Evolutionary conservation across 2,329 filamentous ascomycete species (phyloP).

Genomic region (Aspergillus udagawae): DNA sequence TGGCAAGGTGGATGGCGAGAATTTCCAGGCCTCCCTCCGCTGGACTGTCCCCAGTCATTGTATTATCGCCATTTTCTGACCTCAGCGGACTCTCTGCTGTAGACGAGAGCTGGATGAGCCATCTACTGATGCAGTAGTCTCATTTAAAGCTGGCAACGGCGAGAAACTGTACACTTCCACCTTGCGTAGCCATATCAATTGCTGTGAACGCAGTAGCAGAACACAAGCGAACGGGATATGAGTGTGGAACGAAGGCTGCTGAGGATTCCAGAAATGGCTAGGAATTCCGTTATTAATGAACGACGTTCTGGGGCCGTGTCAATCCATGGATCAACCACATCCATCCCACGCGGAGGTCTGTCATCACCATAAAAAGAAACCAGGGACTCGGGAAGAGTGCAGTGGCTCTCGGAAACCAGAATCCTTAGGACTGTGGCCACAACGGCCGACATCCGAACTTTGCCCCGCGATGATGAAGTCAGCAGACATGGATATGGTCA

Average conservation of each 20-base stretch:
- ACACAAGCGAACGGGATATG: background rate
- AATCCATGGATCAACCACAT: too few relatives aligned
- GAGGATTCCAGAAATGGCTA: background rate
- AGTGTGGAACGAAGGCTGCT: background rate
- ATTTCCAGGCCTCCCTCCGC: background rate
- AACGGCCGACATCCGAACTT: background rate
- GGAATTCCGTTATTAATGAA: background rate
- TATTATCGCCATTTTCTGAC: background rate
- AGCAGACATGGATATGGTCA: background rate
- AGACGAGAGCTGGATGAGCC: background rate
- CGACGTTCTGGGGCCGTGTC: too few relatives aligned
- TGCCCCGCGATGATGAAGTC: background rate
- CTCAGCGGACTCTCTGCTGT: too few relatives aligned
- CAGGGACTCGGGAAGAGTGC: too few relatives aligned
- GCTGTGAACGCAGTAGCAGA: background rate
- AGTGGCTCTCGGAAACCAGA: conserved; percentile 21
- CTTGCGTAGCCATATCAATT: background rate
- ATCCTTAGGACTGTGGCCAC: conserved; percentile 10
- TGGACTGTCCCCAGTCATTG: background rate
- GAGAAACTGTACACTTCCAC: background rate
- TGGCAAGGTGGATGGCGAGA: background rate
- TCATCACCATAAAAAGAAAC: background rate
- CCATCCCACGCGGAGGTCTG: background rate
- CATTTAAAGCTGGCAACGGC: background rate
- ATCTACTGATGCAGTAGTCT: background rate